Percentiles rank a stretch among this genome's conserved stretches.
These are phyloP conservation scores for Candida neerlandica DNA, from an alignment of 1,139 yeast species.

Conservation along the genomic window DNA sequence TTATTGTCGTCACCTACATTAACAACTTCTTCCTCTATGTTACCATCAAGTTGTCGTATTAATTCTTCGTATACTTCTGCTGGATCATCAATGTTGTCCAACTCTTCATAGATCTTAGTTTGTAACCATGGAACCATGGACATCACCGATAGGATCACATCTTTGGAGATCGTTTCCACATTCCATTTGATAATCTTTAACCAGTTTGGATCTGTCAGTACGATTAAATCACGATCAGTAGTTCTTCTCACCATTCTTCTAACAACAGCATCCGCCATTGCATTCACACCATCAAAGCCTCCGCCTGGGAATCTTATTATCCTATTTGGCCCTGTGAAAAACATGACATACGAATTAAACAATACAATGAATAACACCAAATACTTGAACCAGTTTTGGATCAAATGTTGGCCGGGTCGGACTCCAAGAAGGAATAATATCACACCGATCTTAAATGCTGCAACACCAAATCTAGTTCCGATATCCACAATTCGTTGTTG, in stretches of 20 bases:
- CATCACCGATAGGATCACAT: constrained; percentile 22
- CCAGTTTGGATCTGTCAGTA: constrained; percentile 16
- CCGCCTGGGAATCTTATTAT: constrained; percentile 7
- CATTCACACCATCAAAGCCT: background rate
- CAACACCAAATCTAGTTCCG: constrained; percentile 13
- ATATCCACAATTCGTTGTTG: constrained; percentile 11
- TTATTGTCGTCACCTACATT: background rate
- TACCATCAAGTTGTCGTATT: background rate
- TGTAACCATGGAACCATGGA: constrained; percentile 26
- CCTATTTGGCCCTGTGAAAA: constrained; percentile 15
- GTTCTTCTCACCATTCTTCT: constrained; percentile 22
- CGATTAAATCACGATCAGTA: constrained; percentile 28
- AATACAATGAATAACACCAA: constrained; percentile 8
- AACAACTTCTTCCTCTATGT: background rate
- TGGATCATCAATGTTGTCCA: constrained; percentile 12
- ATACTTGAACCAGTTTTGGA: constrained; percentile 16
- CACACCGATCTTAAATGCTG: constrained; percentile 10
- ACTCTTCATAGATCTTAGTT: constrained; percentile 16
- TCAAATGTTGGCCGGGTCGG: constrained; percentile 14
- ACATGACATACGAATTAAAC: constrained; percentile 14
- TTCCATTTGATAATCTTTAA: constrained; percentile 14
- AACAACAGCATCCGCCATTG: constrained; percentile 20
- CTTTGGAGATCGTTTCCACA: constrained; percentile 22
- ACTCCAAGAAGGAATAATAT: constrained; percentile 13
- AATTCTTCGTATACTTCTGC: constrained; percentile 1